These are phyloP conservation scores for Fusarium torreyae DNA, from an alignment of 2,329 filamentous ascomycete genomes.

Conservation along the genomic window DNA sequence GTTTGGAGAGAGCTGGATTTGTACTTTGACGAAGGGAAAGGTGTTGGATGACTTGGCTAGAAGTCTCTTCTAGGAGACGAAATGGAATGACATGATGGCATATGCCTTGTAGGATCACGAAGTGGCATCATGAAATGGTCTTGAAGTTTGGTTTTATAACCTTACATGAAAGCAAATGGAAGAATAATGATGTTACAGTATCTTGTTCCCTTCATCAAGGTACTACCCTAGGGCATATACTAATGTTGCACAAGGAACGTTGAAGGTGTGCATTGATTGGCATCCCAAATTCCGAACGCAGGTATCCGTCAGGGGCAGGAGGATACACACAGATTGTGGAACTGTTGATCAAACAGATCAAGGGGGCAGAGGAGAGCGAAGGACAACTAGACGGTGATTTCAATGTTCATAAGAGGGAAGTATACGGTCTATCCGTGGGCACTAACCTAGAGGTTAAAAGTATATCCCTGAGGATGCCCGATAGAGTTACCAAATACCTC, in stretches of 20 bases:
- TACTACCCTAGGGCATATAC: neutral
- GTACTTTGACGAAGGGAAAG: slow-evolving; percentile 20
- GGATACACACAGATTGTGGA: slow-evolving; percentile 27
- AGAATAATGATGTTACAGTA: neutral
- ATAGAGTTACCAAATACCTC: too few relatives aligned
- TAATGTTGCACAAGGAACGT: slow-evolving; percentile 5
- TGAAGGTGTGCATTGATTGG: slow-evolving; percentile 3
- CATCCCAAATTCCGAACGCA: slow-evolving; percentile 19
- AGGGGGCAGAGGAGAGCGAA: neutral
- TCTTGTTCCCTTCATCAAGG: neutral
- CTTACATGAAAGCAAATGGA: neutral
- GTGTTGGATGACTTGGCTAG: neutral
- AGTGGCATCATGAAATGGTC: neutral
- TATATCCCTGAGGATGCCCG: too few relatives aligned
- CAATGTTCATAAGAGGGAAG: too few relatives aligned
- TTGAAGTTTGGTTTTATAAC: neutral
- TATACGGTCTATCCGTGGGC: too few relatives aligned
- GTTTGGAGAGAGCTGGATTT: slow-evolving; percentile 21
- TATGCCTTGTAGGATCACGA: neutral
- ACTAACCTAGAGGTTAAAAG: too few relatives aligned
- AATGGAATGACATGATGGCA: neutral
- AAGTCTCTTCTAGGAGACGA: neutral
- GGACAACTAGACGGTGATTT: slow-evolving; percentile 6
- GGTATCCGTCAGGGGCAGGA: slow-evolving; percentile 4
- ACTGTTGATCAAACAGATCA: slow-evolving; percentile 3